A percentile compares a stretch with the other conserved stretches of the same genome.
These are phyloP conservation scores for Chrysanthemum lavandulifolium DNA, from an alignment of 129 eudicot species.

Conservation along the genomic window DNA sequence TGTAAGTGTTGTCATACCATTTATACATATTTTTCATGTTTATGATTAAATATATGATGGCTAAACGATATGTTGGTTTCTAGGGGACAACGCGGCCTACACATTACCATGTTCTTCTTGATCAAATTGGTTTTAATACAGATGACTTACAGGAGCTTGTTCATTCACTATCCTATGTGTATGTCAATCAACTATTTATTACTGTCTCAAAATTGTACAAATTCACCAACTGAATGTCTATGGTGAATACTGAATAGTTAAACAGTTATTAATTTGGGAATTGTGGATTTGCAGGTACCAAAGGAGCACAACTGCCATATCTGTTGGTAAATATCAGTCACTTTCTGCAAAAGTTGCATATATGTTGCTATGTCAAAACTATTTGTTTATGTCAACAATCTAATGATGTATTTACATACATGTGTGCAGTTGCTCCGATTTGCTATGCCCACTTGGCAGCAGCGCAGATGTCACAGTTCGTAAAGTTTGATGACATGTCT, in stretches of 20 bases:
- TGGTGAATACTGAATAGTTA: background rate
- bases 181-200: slow-evolving; percentile 23
- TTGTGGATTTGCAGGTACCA: slow-evolving; percentile 54
- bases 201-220: too few species aligned
- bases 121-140: slow-evolving; percentile 62
- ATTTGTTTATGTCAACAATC: background rate
- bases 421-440: slow-evolving; percentile 70
- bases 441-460: slow-evolving; percentile 94
- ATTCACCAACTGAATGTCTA: background rate
- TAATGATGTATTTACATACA: background rate
- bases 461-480: slow-evolving; percentile 63
- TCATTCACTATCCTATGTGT: slow-evolving; percentile 76
- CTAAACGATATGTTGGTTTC: background rate
- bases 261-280: background rate
- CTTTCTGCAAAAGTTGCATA: background rate
- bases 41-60: background rate
- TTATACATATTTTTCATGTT: background rate
- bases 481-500: slow-evolving; percentile 67
- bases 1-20: slow-evolving; percentile 40
- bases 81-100: slow-evolving; percentile 83
- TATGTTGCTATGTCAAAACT: background rate
- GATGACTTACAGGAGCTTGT: slow-evolving; percentile 85
- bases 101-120: slow-evolving; percentile 75
- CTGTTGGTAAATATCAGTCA: slow-evolving; percentile 42
- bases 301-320: slow-evolving; percentile 71